These are phyloP conservation scores for Hygrocybe punicea DNA, from an alignment of 768 basidiomycete genomes.

Conservation along the genomic window DNA sequence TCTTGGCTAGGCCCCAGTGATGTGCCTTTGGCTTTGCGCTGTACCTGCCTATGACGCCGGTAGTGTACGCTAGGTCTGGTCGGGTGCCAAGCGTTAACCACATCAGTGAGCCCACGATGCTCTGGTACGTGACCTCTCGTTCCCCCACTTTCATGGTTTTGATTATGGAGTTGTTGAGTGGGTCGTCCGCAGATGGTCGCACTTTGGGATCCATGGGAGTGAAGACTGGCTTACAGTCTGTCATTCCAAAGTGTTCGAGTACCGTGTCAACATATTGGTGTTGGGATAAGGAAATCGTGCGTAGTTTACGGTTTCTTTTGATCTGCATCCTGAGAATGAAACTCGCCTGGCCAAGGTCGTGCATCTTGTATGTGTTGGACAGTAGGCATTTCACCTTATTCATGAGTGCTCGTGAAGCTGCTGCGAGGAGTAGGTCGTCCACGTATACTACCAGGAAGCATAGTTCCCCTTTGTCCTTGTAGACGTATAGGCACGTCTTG, in stretches of 20 bases:
- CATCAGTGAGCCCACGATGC: no score
- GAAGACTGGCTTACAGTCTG: no score
- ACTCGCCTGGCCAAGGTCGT: constrained; percentile 12
- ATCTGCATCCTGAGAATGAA: constrained; percentile 25
- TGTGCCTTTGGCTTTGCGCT: not conserved
- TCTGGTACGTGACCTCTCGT: not conserved
- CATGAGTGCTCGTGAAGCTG: no score
- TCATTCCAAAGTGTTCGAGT: not conserved
- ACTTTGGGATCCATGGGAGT: no score
- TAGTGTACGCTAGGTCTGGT: not conserved
- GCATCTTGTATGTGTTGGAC: no score
- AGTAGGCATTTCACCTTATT: no score
- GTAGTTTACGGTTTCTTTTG: constrained; percentile 9
- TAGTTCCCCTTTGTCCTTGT: not conserved
- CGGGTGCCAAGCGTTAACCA: not conserved
- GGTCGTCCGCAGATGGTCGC: no score
- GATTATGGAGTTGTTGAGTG: not conserved
- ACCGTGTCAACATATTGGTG: constrained; percentile 15
- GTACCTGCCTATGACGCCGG: not conserved
- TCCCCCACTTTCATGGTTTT: not conserved
- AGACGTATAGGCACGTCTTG: constrained; percentile 25
- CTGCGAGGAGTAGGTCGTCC: no score
- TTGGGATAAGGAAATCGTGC: constrained; percentile 24
- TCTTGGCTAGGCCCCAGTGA: not conserved
- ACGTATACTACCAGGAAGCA: no score